Evolutionary conservation across 805 yeast species (phyloP).

Genomic region (Wickerhamiella spandovensis): DNA sequence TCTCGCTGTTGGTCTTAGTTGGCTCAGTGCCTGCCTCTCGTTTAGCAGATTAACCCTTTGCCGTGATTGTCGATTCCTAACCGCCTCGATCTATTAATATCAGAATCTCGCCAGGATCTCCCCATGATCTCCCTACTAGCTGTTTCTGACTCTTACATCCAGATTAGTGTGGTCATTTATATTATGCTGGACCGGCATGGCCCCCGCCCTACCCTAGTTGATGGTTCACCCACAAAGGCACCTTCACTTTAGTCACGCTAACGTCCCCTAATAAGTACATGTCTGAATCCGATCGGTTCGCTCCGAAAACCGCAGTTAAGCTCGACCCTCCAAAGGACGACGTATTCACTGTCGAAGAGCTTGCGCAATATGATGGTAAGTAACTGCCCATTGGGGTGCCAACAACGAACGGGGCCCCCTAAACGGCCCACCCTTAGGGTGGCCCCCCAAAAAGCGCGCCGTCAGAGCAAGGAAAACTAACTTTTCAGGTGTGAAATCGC

Average conservation of each 20-base stretch:
- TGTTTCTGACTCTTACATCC: too few relatives aligned
- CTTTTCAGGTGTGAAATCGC: constrained; percentile 26
- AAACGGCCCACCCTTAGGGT: background rate
- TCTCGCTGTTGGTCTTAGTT: too few relatives aligned
- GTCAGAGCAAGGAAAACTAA: background rate
- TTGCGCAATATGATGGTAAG: constrained; percentile 35
- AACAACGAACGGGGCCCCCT: background rate
- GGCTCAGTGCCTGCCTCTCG: too few relatives aligned
- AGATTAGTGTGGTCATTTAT: too few relatives aligned
- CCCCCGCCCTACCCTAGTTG: background rate
- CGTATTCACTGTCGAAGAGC: constrained; percentile 30
- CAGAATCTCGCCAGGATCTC: too few relatives aligned
- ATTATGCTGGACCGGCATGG: too few relatives aligned
- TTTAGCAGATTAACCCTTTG: too few relatives aligned
- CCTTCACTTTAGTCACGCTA: background rate
- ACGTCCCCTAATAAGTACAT: constrained; percentile 1
- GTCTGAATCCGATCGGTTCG: constrained; percentile 27
- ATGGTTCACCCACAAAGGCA: background rate
- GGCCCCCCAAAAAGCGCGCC: background rate
- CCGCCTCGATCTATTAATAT: too few relatives aligned
- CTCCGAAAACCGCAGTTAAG: constrained; percentile 41
- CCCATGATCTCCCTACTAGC: too few relatives aligned
- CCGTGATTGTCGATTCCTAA: too few relatives aligned
- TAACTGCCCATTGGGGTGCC: background rate
- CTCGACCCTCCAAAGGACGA: constrained; percentile 39